Evolutionary conservation across 805 yeast species (phyloP), one percentile per base, ranked within the genome.

Genomic region (Huiozyma sinensis): DNA sequence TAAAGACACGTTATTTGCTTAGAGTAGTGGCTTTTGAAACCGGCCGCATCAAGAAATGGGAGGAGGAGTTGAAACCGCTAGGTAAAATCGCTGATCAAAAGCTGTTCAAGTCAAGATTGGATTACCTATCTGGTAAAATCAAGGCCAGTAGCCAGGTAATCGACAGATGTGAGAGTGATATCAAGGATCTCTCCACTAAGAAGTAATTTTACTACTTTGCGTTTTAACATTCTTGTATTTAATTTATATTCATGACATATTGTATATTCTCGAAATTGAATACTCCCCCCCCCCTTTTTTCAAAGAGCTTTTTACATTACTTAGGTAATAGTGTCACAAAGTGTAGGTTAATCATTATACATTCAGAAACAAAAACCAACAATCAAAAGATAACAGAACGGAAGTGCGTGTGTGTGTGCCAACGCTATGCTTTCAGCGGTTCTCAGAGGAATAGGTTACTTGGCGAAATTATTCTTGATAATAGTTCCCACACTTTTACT

Each of bases 51-150:
- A 58, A 65, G 42, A 73, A 72, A 50, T 69, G 76, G 55, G 97
- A 89, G 58, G 79, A 71, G 27, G 97, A 90, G 55, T 64, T 90
- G 38, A 65, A 65, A n/a, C 71, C 70, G 28, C 70, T 84, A 42
- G 72, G 78, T 1, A 69, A 67, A 38, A 66, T 78, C 34, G 70
- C 68, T 1, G 75, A 72, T 41, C 63, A 71, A 27, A 77, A 74
- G 54, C 71, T 76, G 42, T 73, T 84, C 58, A 74, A 69, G 46
- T 70, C 71, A 13, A 70, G 97, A 54, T 59, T 84, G 46, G 73
- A 72, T 32, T 89, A 83, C 53, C 62, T 89, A 39, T 73, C 82
- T 6, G 70, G 65, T 29, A 87, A 87, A 65, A 77, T 89, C 47
- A 76, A 75, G 7, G 66, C 68, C 0, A 72, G 84, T 32, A 86